phyloP scores from a whole-genome alignment of 352 stramenopile genomes.

The Aphanomyces astaci region DNA sequence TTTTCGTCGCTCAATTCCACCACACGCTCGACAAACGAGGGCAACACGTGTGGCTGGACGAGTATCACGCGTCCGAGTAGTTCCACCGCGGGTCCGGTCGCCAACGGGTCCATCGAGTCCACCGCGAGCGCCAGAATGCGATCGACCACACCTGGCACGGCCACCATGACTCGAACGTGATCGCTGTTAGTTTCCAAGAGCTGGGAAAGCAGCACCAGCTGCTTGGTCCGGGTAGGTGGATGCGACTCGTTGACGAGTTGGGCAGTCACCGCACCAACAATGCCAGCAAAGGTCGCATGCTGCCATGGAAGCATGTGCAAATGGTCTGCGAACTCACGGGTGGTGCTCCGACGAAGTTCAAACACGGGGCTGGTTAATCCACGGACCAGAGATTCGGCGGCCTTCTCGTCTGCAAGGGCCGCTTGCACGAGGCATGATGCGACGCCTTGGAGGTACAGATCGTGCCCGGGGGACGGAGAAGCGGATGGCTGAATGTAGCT shows the following conservation, averaged over 20 bases:
- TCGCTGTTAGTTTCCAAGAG: neutral
- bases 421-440: conserved; percentile 2
- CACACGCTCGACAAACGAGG: conserved; percentile 18
- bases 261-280: conserved; percentile 36
- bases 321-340: neutral
- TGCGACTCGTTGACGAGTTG: conserved; percentile 58
- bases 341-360: conserved; percentile 14
- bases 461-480: neutral
- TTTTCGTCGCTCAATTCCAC: conserved; percentile 34
- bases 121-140: conserved; percentile 28
- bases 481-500: neutral
- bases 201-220: conserved; percentile 42
- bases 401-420: neutral
- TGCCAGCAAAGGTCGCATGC: neutral
- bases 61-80: conserved; percentile 42
- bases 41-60: conserved; percentile 18
- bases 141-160: neutral
- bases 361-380: conserved; percentile 11
- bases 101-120: conserved; percentile 40
- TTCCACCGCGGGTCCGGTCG: conserved; percentile 47
- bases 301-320: neutral
- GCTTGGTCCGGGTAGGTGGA: conserved; percentile 49
- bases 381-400: neutral
- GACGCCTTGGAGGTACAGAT: conserved; percentile 8
- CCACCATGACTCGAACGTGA: neutral